These are phyloP conservation scores for Roridomyces roridus DNA, from an alignment of 768 basidiomycete species.

Conservation along the genomic window DNA sequence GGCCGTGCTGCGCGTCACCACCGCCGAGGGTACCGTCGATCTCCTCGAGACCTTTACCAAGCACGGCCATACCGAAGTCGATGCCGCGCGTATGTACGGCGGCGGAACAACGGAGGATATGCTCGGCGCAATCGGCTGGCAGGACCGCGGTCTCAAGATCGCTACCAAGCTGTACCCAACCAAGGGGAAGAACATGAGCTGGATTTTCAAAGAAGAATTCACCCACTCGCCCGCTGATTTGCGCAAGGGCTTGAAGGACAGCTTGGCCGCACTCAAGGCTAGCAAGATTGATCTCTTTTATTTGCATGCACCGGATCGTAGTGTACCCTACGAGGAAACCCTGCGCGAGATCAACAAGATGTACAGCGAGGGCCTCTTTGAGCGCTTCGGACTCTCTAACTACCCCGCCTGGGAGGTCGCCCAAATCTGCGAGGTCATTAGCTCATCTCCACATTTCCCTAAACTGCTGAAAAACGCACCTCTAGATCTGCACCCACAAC, in stretches of 20 bases:
- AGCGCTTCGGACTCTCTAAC: conserved; percentile 56
- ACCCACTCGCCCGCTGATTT: conserved; percentile 11
- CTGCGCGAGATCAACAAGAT: conserved; percentile 45
- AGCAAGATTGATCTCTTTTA: conserved; percentile 43
- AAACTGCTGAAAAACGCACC: not conserved
- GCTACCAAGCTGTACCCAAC: conserved; percentile 56
- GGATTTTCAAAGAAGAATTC: conserved; percentile 1
- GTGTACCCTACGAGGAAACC: conserved; percentile 52
- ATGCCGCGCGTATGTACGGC: too few relatives aligned
- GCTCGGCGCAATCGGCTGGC: conserved; percentile 47
- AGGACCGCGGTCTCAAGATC: conserved; percentile 46
- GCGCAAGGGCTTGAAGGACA: conserved; percentile 38
- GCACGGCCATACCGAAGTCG: too few relatives aligned
- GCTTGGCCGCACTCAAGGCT: conserved; percentile 48
- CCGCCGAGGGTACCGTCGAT: too few relatives aligned
- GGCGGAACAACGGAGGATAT: conserved; percentile 31
- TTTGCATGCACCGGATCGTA: conserved; percentile 54
- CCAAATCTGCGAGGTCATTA: not conserved
- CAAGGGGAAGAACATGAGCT: conserved; percentile 3
- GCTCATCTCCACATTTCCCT: too few relatives aligned
- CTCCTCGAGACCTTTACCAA: too few relatives aligned
- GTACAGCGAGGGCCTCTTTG: conserved; percentile 48
- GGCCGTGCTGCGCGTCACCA: too few relatives aligned
- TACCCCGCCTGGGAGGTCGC: conserved; percentile 49
- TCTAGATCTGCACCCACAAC: conserved; percentile 49